Evolutionary conservation across 257 asterid species (phyloP).

Genomic region (Apocynum venetum): DNA sequence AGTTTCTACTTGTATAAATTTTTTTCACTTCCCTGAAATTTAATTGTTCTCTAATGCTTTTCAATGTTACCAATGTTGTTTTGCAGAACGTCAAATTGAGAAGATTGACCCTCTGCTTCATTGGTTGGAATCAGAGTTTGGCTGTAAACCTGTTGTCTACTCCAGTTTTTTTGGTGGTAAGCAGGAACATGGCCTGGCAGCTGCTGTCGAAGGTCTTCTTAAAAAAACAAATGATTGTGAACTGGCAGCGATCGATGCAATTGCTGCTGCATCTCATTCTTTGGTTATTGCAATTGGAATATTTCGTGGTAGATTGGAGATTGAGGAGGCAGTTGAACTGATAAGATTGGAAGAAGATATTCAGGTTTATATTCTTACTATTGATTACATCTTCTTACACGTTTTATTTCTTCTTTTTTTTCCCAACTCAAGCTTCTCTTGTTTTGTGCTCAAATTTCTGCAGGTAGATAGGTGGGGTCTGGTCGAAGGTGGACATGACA

Average conservation of each 20-base stretch:
- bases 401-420: background rate
- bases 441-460: background rate
- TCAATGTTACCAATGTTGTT: background rate
- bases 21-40: background rate
- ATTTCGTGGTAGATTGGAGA: constrained; percentile 50
- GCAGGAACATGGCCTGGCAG: constrained; percentile 65
- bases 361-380: constrained; percentile 41
- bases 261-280: constrained; percentile 89
- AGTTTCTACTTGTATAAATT: background rate
- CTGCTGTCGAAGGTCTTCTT: constrained; percentile 58
- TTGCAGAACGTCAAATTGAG: constrained; percentile 77
- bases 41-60: background rate
- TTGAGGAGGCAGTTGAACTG: constrained; percentile 82
- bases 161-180: constrained; percentile 83
- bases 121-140: constrained; percentile 88
- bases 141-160: constrained; percentile 62
- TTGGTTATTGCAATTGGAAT: constrained; percentile 69
- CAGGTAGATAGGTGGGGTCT: constrained; percentile 78
- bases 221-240: constrained; percentile 64
- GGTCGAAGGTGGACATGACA: constrained; percentile 98
- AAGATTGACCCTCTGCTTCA: constrained; percentile 67
- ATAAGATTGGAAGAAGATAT: constrained; percentile 92
- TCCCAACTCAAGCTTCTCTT: constrained; percentile 1
- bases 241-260: constrained; percentile 78
- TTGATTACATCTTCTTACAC: background rate